phyloP scores from a whole-genome alignment of 2,329 filamentous ascomycete genomes.

The Sarocladiaceae sp. region DNA sequence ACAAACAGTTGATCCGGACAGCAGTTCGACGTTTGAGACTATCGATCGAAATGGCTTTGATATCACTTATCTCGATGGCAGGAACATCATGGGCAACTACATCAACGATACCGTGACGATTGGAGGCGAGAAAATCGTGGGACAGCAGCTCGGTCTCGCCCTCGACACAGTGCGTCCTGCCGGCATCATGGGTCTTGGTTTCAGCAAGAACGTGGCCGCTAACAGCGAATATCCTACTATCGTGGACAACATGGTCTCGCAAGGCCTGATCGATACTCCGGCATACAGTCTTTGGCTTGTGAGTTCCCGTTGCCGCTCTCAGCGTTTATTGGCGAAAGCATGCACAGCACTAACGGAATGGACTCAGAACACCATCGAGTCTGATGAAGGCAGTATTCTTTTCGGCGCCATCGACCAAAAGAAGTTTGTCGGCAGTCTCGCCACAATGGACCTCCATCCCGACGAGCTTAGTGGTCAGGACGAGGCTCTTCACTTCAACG shows the following conservation, averaged over 20 bases:
- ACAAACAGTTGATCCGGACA: slow-evolving; percentile 29
- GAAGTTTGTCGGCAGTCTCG: slow-evolving; percentile 59
- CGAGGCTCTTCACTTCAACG: slow-evolving; percentile 31
- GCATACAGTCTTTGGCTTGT: slow-evolving; percentile 66
- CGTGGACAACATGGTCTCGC: slow-evolving; percentile 57
- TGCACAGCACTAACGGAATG: neutral
- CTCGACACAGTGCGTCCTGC: slow-evolving; percentile 42
- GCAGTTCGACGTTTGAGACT: slow-evolving; percentile 45
- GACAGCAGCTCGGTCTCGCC: slow-evolving; percentile 54
- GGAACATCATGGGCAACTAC: slow-evolving; percentile 52
- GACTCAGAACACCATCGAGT: slow-evolving; percentile 51
- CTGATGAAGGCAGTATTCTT: slow-evolving; percentile 65
- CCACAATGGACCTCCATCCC: slow-evolving; percentile 41
- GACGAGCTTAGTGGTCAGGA: slow-evolving; percentile 32
- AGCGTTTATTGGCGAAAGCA: neutral
- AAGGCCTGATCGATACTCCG: slow-evolving; percentile 57
- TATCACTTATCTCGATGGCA: slow-evolving; percentile 58
- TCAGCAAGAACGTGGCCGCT: slow-evolving; percentile 45
- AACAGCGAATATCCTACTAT: slow-evolving; percentile 49
- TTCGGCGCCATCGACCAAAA: slow-evolving; percentile 76
- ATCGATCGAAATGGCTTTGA: slow-evolving; percentile 43
- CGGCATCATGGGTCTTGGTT: slow-evolving; percentile 58
- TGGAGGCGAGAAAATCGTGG: slow-evolving; percentile 40
- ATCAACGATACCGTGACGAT: slow-evolving; percentile 53
- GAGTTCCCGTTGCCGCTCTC: slow-evolving; percentile 12